Evolutionary conservation across 1,139 yeast genomes (phyloP).

Genomic region (Yamadazyma taylorii): DNA sequence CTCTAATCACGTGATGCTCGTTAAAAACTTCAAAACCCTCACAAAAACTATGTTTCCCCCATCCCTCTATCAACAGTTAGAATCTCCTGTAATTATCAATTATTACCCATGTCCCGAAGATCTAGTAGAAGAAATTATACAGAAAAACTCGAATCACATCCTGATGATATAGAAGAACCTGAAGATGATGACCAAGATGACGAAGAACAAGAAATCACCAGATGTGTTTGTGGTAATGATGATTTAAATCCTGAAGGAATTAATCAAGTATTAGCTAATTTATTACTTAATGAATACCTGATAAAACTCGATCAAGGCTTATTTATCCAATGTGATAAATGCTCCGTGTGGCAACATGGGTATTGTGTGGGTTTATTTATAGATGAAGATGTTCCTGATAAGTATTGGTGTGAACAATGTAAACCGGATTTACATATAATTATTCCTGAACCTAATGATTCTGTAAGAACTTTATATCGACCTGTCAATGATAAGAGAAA

Average conservation of each 20-base stretch:
- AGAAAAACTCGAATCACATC: slow-evolving; percentile 10
- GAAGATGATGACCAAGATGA: slow-evolving; percentile 27
- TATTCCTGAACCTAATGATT: slow-evolving; percentile 32
- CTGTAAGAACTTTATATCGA: slow-evolving; percentile 45
- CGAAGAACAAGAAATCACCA: slow-evolving; percentile 73
- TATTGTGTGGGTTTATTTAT: slow-evolving; percentile 83
- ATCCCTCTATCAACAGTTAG: not conserved
- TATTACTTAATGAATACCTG: slow-evolving; percentile 51
- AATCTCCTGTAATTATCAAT: too few species aligned
- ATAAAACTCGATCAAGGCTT: slow-evolving; percentile 75
- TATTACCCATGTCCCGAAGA: slow-evolving; percentile 15
- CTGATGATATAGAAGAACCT: slow-evolving; percentile 8
- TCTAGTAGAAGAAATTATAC: slow-evolving; percentile 15
- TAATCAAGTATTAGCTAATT: slow-evolving; percentile 39
- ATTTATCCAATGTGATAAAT: slow-evolving; percentile 85
- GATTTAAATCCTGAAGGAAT: slow-evolving; percentile 51
- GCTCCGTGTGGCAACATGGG: slow-evolving; percentile 98
- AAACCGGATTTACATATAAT: slow-evolving; percentile 76
- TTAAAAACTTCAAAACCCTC: too few species aligned
- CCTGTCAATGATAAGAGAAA: slow-evolving; percentile 50
- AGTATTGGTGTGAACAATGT: slow-evolving; percentile 91
- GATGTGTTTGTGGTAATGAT: slow-evolving; percentile 85
- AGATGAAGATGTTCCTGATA: slow-evolving; percentile 80
- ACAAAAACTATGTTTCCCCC: too few species aligned
- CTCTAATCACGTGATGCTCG: too few species aligned